Evolutionary conservation across 495 filamentous ascomycete species (phyloP), one percentile per base, ranked within the genome.

Genomic region (Neurospora sublineolata): DNA sequence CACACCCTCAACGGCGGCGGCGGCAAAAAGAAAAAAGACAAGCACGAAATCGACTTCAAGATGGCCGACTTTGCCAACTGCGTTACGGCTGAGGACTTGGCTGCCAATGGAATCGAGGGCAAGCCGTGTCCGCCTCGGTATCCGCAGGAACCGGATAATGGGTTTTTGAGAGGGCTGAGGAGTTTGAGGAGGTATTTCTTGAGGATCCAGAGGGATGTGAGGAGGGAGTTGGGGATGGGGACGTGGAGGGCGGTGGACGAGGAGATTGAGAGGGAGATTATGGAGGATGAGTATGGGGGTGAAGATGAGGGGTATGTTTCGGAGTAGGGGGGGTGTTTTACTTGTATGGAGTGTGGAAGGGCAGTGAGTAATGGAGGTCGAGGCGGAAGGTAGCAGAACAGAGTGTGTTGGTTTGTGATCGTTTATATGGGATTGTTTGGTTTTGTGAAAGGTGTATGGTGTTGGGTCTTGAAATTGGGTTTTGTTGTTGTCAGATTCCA

Each of bases 31-130:
- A 77, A 77, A 64, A 80, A 77, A 64, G 82, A 77, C 71, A 76
- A 76, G 71, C 79, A 82, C 10, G 85, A 89, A 68, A 92, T 99
- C 72, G 91, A 97, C 76, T 86, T 99, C 78, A 97, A 97, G 80
- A 97, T 99, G 78, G 94, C 97, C 60, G 95, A 99, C 79, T 99
- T 99, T 83, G 95, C 95, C 36, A 99, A 99, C 77, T 97, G 94
- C 74, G 91, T 98, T 9, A 97, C 93, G 11, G 91, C 92, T 4
- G 93, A 94, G 69, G 93, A 97, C 76, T 80, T 89, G 30, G 79
- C 76, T 10, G 33, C 41, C 23, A 68, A 64, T 33, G 52, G 52
- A 3, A 68, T 36, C 1, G 83, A 89, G 8, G 83, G 86, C 70
- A 87, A 88, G 37, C 84, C 88, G 37, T 97, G 94, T 73, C 96